Evolutionary conservation across 2,329 filamentous ascomycete species (phyloP).

Genomic region (Berkeleyomyces rouxiae): DNA sequence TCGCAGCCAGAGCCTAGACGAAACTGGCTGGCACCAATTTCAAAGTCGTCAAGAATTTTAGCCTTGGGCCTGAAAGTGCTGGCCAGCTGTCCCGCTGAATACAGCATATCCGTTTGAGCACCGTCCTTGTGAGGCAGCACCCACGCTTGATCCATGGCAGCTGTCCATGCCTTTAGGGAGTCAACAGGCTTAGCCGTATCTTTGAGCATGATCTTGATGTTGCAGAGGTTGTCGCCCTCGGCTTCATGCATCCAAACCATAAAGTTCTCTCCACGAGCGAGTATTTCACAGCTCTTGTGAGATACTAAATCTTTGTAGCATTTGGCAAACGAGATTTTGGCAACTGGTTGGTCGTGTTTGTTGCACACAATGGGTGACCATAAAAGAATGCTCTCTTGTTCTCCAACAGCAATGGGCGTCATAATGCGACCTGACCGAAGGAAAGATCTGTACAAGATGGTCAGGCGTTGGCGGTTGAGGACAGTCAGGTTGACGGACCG

Average conservation of each 20-base stretch:
- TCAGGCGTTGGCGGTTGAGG: conserved; percentile 74
- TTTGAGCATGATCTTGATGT: conserved; percentile 24
- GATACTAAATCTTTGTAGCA: conserved; percentile 26
- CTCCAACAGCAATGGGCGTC: conserved; percentile 47
- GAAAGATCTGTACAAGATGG: conserved; percentile 52
- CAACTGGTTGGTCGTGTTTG: conserved; percentile 17
- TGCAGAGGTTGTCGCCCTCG: conserved; percentile 13
- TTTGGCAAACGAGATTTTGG: conserved; percentile 25
- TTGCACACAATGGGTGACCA: conserved; percentile 23
- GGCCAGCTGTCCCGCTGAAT: not conserved
- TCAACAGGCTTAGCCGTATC: conserved; percentile 19
- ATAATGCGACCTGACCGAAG: conserved; percentile 36
- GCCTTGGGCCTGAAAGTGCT: not conserved
- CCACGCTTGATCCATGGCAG: conserved; percentile 24
- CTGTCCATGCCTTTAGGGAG: conserved; percentile 23
- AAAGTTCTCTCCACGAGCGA: conserved; percentile 15
- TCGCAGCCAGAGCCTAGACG: conserved; percentile 7
- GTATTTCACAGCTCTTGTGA: conserved; percentile 19
- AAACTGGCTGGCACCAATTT: not conserved
- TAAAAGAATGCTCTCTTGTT: conserved; percentile 45
- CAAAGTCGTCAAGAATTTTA: not conserved
- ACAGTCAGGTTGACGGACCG: conserved; percentile 66
- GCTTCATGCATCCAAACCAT: conserved; percentile 6
- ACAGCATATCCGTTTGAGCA: not conserved
- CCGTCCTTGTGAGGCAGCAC: conserved; percentile 16